Evolutionary conservation across 2,329 filamentous ascomycete species (phyloP).

Genomic region (Cercospora sp.): DNA sequence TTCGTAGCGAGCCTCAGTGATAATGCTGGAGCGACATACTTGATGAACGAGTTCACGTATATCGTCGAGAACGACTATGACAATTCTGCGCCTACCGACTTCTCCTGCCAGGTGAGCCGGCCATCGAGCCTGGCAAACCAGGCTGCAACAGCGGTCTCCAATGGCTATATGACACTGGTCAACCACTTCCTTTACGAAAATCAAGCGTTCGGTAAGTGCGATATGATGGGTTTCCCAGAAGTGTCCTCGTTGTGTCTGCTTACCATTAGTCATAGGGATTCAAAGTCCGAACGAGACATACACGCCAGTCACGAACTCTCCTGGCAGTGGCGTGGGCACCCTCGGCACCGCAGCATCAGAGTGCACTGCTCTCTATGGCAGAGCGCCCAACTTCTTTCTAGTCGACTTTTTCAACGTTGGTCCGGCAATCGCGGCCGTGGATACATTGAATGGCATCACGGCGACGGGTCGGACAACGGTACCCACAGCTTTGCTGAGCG

Average conservation of each 20-base stretch:
- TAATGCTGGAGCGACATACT: constrained; percentile 69
- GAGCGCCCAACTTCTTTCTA: constrained; percentile 46
- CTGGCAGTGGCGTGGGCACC: constrained; percentile 43
- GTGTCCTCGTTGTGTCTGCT: not conserved
- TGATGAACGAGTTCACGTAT: constrained; percentile 55
- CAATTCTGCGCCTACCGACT: constrained; percentile 35
- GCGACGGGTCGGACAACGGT: constrained; percentile 19
- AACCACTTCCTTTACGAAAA: constrained; percentile 52
- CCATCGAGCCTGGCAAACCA: constrained; percentile 23
- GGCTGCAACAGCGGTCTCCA: constrained; percentile 18
- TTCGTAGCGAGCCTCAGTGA: constrained; percentile 80
- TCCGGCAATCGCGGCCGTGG: constrained; percentile 45
- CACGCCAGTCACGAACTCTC: constrained; percentile 47
- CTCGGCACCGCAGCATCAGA: constrained; percentile 45
- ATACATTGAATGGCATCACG: constrained; percentile 41
- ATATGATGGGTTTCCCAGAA: not conserved
- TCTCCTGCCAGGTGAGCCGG: constrained; percentile 24
- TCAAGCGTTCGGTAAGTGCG: constrained; percentile 37
- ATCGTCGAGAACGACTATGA: constrained; percentile 50
- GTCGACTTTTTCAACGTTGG: constrained; percentile 50
- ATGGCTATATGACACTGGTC: constrained; percentile 46
- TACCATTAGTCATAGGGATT: constrained; percentile 25
- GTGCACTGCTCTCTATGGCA: constrained; percentile 43
- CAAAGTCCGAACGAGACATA: constrained; percentile 45
- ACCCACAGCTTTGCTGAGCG: constrained; percentile 13